Base-by-base conservation (phyloP, 2,329 filamentous ascomycete genomes). In the Ophiostoma fasciatum region DNA sequence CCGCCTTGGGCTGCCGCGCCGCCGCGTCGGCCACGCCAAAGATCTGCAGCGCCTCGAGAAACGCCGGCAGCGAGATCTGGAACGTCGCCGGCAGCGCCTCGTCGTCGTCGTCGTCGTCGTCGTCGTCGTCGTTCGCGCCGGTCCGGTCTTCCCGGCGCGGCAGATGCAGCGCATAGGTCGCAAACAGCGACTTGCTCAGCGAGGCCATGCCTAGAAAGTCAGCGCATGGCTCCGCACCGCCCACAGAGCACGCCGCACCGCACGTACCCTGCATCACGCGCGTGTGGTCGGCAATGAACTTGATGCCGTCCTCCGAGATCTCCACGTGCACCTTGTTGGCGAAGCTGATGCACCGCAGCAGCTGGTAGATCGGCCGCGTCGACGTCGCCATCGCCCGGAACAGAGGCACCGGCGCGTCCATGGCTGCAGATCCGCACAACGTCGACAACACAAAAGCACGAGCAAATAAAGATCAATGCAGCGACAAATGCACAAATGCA, bases 21-120 rank as follows among this genome's bases (percentile, higher is more conserved):
- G 71, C 62, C 12, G 74, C 66, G 45, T 82, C 80, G 31, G 87
- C 72, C n/a, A 87, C 75, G 33, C 84, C 84, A 50, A 98, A 93
- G 33, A 98, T 96, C 51, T 94, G 88, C 7, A 98, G 68, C 0
- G 88, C 93, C 59, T 96, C 90, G 36, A 98, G 72, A 4, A 98
- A 70, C 14, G 88, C 82, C 5, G 78, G 68, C 8, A 98, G 71
- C 2, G 85, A 90, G 45, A 96, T 78, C 52, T 92, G 79, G 52
- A 98, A 98, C 35, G 70, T 72, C 3, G 35, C 23, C 7, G 82
- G 66, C 4, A 63, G 55, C 1, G 53, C 39, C 0, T 55, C 50
- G 14, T 58, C 57, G 5, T 59, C 59, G 15, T 62, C 58, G 12
- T 58, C 53, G 10, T 51, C 52, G 6, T 40, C 40, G 15, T 13